Evolutionary conservation across 208 protist species (phyloP), one percentile per base, ranked within the genome.

Genomic region (Leishmania martiniquensis): DNA sequence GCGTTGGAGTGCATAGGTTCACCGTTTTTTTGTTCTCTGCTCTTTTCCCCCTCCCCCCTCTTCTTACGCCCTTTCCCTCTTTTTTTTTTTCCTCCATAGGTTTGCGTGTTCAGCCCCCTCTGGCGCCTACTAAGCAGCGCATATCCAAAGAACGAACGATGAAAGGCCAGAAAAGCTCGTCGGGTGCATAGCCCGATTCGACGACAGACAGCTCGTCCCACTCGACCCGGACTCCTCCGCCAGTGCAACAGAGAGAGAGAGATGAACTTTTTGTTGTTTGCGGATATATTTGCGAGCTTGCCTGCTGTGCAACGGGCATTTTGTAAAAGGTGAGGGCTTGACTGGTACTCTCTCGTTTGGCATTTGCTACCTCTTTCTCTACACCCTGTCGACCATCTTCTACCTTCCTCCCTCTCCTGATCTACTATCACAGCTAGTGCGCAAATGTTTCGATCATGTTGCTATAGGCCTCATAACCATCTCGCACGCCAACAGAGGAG

Each of bases 31-130:
- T 83, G 82, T 57, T 25, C 54, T 34, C 7, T 39, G 17, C 68
- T 15, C 71, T 42, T 59, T 42, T 67, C 20, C 62, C 6, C 51
- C 9, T 63, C 32, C 52, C 10, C 17, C 22, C 69, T n/a, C n/a
- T 47, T 73, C 34, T 67, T 45, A 75, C 1, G 70, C 29, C 22
- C 75, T 69, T 49, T 71, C 70, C 39, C 68, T 77, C 75, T 85
- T 75, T 81, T 78, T 78, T 55, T 4, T 65, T 60, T 59, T 57
- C 4, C 29, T 55, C 13, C 37, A 25, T 32, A 52, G 10, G 37
- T 67, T 10, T 44, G n/a, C 34, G n/a, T 62, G 55, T 15, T 4
- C 2, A 13, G n/a, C n/a, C 3, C 55, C 55, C 5, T 62, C 55
- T 62, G n/a, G 55, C n/a, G n/a, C 22, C 55, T 7, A 62, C 34